These are phyloP conservation scores for Lipomyces lipofer DNA, from an alignment of 805 yeast genomes.

Conservation along the genomic window DNA sequence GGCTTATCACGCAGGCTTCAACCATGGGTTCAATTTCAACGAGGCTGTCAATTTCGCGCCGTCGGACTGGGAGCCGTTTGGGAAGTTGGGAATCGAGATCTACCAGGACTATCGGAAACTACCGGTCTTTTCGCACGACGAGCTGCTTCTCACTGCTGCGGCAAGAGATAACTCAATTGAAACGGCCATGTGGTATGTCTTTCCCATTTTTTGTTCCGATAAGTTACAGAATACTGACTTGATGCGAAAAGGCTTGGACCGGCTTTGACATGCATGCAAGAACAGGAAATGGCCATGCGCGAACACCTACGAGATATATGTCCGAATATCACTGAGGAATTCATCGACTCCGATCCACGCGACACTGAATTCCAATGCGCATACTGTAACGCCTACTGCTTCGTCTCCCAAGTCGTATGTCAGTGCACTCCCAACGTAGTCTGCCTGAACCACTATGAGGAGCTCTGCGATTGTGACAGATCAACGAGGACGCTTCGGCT, in stretches of 20 bases:
- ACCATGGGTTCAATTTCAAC: conserved; percentile 69
- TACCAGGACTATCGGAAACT: conserved; percentile 36
- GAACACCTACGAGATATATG: conserved; percentile 7
- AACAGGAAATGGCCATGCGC: conserved; percentile 23
- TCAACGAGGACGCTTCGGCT: conserved; percentile 11
- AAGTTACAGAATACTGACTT: not conserved
- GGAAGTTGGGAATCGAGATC: conserved; percentile 35
- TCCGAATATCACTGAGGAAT: conserved; percentile 10
- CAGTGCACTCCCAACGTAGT: conserved; percentile 18
- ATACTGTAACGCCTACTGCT: conserved; percentile 32
- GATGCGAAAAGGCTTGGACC: conserved; percentile 21
- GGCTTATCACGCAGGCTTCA: conserved; percentile 89
- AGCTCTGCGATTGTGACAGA: conserved; percentile 22
- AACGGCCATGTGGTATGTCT: conserved; percentile 32
- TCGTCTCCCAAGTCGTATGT: conserved; percentile 27
- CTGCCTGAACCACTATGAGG: conserved; percentile 26
- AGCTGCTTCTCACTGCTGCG: conserved; percentile 34
- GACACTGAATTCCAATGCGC: conserved; percentile 30
- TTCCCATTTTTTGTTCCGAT: not conserved
- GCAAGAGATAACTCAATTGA: conserved; percentile 29
- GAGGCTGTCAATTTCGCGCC: conserved; percentile 48
- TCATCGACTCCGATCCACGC: not conserved
- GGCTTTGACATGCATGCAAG: conserved; percentile 24
- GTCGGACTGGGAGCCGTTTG: conserved; percentile 42
- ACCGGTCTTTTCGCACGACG: conserved; percentile 43